phyloP scores from a whole-genome alignment of 139 green algal species.

The Pleodorina starrii region DNA sequence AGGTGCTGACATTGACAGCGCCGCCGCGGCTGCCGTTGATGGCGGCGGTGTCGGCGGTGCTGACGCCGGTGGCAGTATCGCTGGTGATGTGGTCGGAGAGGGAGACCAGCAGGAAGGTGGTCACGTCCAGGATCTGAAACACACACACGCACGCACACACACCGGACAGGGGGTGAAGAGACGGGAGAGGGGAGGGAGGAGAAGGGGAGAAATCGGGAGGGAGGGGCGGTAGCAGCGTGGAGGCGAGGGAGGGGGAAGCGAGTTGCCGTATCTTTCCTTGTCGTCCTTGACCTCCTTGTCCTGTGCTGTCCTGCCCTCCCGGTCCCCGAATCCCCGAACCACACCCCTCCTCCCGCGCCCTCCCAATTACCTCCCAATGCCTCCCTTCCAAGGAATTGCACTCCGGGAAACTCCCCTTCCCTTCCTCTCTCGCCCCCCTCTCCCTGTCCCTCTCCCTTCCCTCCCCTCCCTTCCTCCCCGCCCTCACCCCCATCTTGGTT shows the following conservation, averaged over 20 bases:
- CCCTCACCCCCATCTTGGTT: neutral
- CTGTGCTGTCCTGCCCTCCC: no score
- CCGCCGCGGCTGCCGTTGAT: neutral
- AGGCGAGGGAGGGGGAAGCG: no score
- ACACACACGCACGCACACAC: neutral
- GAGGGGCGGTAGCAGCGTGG: no score
- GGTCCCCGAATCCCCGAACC: no score
- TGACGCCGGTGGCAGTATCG: neutral
- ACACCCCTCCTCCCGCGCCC: no score
- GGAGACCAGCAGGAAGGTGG: neutral
- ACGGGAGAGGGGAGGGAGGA: no score
- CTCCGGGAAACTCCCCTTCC: neutral
- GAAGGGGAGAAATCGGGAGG: no score
- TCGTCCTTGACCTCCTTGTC: no score
- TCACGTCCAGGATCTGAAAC: neutral
- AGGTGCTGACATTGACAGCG: neutral
- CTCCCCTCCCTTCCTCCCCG: neutral
- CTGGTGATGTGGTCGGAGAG: neutral
- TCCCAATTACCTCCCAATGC: neutral
- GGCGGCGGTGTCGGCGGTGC: neutral
- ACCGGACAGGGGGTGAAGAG: no score
- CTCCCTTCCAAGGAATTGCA: no score
- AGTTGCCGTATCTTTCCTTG: no score
- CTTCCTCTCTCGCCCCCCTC: no score
- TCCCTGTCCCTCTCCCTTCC: neutral